phyloP scores from a whole-genome alignment of 1,284 basidiomycete species.

The Melampsora occidentalis region DNA sequence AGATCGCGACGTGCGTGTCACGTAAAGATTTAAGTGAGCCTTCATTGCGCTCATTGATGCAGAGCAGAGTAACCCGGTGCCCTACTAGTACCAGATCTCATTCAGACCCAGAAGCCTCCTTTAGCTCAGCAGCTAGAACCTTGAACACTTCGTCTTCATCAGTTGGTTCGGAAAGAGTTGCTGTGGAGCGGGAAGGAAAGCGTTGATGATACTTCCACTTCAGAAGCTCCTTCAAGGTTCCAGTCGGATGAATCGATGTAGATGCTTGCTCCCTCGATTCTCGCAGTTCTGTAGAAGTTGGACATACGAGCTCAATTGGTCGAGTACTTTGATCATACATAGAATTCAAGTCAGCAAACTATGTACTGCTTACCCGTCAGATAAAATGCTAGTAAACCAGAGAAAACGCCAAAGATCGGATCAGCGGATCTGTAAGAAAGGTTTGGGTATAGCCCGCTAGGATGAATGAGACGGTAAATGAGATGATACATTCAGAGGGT shows the following conservation, averaged over 20 bases:
- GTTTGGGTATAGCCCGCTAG: background rate
- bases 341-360: too few relatives aligned
- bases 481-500: background rate
- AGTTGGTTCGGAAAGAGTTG: background rate
- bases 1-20: too few relatives aligned
- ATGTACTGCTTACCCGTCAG: background rate
- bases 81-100: too few relatives aligned
- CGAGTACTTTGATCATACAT: too few relatives aligned
- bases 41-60: too few relatives aligned
- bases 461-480: background rate
- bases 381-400: conserved; percentile 14
- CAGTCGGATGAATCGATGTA: background rate
- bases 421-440: background rate
- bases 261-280: background rate
- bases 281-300: background rate
- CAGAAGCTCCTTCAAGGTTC: background rate
- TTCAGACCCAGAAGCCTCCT: background rate
- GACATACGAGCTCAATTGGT: too few relatives aligned
- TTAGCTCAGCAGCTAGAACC: background rate
- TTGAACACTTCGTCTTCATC: background rate
- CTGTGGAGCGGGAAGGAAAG: background rate
- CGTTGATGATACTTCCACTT: conserved; percentile 5
- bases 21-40: too few relatives aligned
- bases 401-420: conserved; percentile 8
- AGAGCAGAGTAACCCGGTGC: too few relatives aligned